Base-by-base conservation (phyloP, 176 grass and related monocot genomes). In the Carex parvula region DNA sequence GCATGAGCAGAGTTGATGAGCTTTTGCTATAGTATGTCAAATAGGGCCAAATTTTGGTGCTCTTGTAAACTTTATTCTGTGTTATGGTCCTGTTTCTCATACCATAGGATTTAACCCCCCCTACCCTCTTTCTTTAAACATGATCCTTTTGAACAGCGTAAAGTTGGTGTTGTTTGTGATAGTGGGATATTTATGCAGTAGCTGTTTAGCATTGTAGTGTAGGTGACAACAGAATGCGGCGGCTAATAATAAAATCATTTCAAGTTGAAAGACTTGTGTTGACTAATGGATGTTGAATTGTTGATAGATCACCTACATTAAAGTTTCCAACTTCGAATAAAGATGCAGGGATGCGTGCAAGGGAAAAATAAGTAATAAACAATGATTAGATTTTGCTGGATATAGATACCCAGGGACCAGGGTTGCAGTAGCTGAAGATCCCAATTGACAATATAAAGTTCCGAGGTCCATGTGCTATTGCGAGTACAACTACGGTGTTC, bases 41-140 rank as follows among this genome's bases (percentile, higher is more conserved):
- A 21, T 62, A 63, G 81, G 81, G 44, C 60, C 81, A 66, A 83
- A 52, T 68, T 83, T 83, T 83, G 62, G 18, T 53, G 75, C 59
- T 63, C 37, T 24, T 81, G 11, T 81, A 71, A 71, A 71, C 68
- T 71, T 42, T 29, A 64, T 44, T 62, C 15, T n/a, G 14, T 54
- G 10, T 48, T 75, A 78, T 78, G 73, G 73, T 78, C 50, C 73
- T 77, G 32, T 55, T 77, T 30, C 4, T 76, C 50, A 6, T 77
- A 32, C 26, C 50, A 77, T 77, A 77, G 73, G 50, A 77, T 77
- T 55, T 75, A 29, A 56, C 44, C 4, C 21, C 71, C 6, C 70
- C 42, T 4, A 4, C 4, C 44, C 13, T 22, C 22, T 11, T 7
- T 18, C 50, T 33, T 53, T 26, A 24, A 30, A 54, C 21, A 53